Conservation (phyloP, 2,329 filamentous ascomycete genomes). For the Verticillium longisporum region DNA sequence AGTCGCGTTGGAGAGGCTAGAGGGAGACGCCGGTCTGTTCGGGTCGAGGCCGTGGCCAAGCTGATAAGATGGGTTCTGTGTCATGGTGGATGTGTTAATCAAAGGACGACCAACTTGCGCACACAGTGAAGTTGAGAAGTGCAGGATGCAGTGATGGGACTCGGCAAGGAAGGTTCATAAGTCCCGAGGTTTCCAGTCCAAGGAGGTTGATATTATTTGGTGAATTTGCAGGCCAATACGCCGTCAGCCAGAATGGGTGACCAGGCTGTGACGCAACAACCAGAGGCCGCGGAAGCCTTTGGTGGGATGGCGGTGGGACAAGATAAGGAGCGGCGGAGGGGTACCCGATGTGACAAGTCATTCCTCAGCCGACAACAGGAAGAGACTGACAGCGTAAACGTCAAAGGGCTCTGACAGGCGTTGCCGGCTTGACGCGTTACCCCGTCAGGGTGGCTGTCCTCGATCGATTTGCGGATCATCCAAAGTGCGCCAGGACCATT, state of each 20-base stretch:
- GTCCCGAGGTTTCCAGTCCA: neutral
- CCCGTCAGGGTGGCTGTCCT: neutral
- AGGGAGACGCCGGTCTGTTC: neutral
- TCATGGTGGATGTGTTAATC: slow-evolving; percentile 8
- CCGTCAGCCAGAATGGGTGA: neutral
- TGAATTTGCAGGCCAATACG: neutral
- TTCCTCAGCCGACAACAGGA: neutral
- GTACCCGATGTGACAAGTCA: neutral
- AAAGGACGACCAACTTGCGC: neutral
- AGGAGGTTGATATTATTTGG: neutral
- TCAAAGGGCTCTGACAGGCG: neutral
- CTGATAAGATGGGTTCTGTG: slow-evolving; percentile 2
- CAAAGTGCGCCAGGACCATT: neutral
- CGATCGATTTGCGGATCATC: neutral
- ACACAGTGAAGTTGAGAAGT: neutral
- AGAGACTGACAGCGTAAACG: too few species aligned
- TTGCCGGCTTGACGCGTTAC: neutral
- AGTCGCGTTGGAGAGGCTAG: neutral
- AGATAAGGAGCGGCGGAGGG: neutral
- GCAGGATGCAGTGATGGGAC: neutral
- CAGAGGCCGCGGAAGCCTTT: neutral
- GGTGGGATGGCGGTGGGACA: neutral
- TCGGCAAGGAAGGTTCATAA: neutral
- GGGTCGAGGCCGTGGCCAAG: neutral
- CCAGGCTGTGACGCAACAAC: neutral